These are phyloP conservation scores for Guillardia theta DNA, from an alignment of 78 protist genomes.

Conservation along the genomic window DNA sequence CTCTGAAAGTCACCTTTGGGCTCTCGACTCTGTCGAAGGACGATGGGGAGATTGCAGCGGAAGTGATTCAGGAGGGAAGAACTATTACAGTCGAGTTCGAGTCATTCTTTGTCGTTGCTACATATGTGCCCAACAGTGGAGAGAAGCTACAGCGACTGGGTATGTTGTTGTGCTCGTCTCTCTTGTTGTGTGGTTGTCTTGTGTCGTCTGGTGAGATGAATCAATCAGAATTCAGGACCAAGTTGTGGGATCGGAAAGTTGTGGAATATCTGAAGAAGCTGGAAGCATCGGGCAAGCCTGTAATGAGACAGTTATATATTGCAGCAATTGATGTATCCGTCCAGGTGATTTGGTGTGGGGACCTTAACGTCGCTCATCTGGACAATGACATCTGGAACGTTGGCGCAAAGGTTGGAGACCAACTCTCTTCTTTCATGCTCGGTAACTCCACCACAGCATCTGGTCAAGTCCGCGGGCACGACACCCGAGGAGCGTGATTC, in stretches of 20 bases:
- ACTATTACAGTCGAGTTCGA: neutral
- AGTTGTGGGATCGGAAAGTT: neutral
- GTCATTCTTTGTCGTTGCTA: neutral
- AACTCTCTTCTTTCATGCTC: too few species aligned
- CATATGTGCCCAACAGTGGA: neutral
- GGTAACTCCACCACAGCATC: too few species aligned
- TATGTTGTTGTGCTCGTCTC: neutral
- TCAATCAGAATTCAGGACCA: neutral
- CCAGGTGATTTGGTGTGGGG: neutral
- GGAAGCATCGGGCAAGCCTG: neutral
- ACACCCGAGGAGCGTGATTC: neutral
- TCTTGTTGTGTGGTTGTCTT: neutral
- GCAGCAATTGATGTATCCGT: neutral
- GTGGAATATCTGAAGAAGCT: neutral
- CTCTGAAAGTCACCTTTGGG: neutral
- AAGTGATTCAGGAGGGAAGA: neutral
- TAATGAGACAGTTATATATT: neutral
- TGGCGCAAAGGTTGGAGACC: conserved; percentile 16
- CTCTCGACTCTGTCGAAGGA: neutral
- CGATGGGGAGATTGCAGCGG: neutral
- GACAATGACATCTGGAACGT: conserved; percentile 31
- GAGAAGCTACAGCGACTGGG: conserved; percentile 5
- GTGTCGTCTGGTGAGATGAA: neutral
- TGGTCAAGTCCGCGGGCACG: neutral
- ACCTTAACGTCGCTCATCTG: neutral